Conservation (phyloP, 495 filamentous ascomycete genomes). For the Aspergillus bertholletiae region DNA sequence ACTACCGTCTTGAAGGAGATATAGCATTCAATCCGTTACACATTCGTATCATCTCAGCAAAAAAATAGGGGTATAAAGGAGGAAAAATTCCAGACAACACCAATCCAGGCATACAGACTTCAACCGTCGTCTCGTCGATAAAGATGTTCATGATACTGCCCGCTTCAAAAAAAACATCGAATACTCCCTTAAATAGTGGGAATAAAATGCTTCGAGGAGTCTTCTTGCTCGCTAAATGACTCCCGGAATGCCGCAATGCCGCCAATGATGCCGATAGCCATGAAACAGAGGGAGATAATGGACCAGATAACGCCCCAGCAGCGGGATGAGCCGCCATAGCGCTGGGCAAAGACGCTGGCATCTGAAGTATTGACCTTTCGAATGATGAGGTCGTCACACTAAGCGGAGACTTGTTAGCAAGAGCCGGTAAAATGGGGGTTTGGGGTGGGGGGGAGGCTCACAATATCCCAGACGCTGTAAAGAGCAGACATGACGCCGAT, state of each 20-base stretch:
- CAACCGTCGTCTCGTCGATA: neutral
- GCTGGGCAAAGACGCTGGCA: constrained; percentile 74
- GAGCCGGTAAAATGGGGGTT: neutral
- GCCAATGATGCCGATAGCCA: constrained; percentile 66
- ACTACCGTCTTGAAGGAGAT: neutral
- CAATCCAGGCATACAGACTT: neutral
- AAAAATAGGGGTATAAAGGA: neutral
- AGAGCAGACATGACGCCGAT: constrained; percentile 77
- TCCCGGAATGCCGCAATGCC: constrained; percentile 74
- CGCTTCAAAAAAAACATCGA: too few relatives aligned
- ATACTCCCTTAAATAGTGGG: constrained; percentile 33
- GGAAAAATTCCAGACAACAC: neutral
- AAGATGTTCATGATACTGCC: neutral
- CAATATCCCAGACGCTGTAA: constrained; percentile 83
- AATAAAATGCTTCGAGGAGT: constrained; percentile 65
- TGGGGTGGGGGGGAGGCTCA: constrained; percentile 33
- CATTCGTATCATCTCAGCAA: neutral
- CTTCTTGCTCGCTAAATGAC: constrained; percentile 61
- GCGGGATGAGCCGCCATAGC: constrained; percentile 73
- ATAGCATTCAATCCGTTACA: neutral
- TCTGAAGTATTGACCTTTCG: constrained; percentile 79
- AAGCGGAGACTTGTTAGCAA: neutral
- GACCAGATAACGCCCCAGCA: constrained; percentile 83
- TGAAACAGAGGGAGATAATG: constrained; percentile 64
- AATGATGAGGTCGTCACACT: constrained; percentile 79